These are phyloP conservation scores for Trichoderma orchidacearum DNA, from an alignment of 495 filamentous ascomycete genomes.

Conservation along the genomic window DNA sequence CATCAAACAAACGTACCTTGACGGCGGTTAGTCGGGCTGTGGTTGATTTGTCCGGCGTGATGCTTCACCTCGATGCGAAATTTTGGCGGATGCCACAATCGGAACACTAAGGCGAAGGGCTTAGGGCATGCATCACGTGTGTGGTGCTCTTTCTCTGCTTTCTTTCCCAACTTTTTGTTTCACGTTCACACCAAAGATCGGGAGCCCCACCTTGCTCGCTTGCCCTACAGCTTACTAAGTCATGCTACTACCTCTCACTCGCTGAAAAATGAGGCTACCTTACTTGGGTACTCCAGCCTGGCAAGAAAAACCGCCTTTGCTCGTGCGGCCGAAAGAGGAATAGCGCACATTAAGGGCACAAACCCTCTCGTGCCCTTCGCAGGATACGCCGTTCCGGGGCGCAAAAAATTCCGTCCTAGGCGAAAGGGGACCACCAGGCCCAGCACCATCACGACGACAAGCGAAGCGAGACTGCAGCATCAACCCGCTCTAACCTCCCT, in stretches of 20 bases:
- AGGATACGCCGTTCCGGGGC: neutral
- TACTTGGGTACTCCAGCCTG: too few species aligned
- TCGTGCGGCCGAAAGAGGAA: constrained; percentile 5
- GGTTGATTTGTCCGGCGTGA: constrained; percentile 2
- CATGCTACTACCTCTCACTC: neutral
- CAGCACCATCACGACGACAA: constrained; percentile 4
- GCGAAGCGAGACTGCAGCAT: neutral
- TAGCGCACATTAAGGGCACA: constrained; percentile 16
- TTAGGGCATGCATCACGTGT: constrained; percentile 3
- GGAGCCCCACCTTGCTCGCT: neutral
- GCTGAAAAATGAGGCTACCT: too few species aligned
- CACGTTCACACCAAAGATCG: neutral
- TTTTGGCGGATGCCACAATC: constrained; percentile 1
- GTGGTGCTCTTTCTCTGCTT: neutral
- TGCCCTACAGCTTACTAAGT: neutral
- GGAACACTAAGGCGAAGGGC: neutral
- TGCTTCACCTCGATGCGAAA: constrained; percentile 1
- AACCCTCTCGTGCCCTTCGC: constrained; percentile 13
- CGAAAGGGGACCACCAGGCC: neutral
- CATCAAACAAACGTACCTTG: constrained; percentile 1
- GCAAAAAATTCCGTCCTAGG: constrained; percentile 1
- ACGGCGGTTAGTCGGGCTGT: constrained; percentile 1
- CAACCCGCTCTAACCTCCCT: neutral
- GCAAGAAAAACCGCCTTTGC: neutral
- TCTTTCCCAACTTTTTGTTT: neutral